Percentiles rank a stretch among this genome's conserved stretches.
Evolutionary conservation across 495 filamentous ascomycete genomes (phyloP).

Genomic region (Lindgomyces ingoldianus): DNA sequence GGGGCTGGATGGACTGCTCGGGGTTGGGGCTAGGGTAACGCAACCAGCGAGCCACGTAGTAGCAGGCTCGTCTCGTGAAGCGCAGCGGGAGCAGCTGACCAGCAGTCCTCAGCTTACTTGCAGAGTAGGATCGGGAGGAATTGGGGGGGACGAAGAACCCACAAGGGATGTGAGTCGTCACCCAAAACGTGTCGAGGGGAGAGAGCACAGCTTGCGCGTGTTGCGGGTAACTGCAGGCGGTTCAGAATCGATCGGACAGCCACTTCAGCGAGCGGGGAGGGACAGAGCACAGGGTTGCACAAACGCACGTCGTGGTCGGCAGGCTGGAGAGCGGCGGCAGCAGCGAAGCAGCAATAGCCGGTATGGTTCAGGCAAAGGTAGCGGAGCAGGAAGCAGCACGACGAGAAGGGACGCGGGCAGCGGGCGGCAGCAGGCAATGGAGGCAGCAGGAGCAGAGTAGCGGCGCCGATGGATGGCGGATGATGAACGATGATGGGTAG

Average conservation of each 20-base stretch:
- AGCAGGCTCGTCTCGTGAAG: conserved; percentile 8
- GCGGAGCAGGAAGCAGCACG: background rate
- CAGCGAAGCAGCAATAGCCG: background rate
- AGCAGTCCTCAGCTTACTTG: conserved; percentile 23
- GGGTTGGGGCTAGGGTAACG: conserved; percentile 1
- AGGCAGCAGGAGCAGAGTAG: background rate
- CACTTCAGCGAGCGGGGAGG: background rate
- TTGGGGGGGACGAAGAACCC: background rate
- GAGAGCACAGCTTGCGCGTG: conserved; percentile 25
- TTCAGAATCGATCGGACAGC: conserved; percentile 17
- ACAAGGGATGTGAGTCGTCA: conserved; percentile 10
- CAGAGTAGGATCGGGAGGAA: background rate
- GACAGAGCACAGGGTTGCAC: background rate
- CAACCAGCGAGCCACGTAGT: conserved; percentile 23
- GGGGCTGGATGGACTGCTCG: background rate
- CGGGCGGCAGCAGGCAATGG: background rate
- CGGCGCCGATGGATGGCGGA: background rate
- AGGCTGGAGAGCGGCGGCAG: background rate
- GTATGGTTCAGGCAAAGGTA: background rate
- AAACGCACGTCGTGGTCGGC: conserved; percentile 4
- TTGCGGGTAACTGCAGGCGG: conserved; percentile 22
- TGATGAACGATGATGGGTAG: background rate
- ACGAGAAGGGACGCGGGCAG: background rate
- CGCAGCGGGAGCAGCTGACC: conserved; percentile 24
- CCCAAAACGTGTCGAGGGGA: conserved; percentile 23